Base-by-base conservation (phyloP, 768 basidiomycete species). In the Pisolithus orientalis region DNA sequence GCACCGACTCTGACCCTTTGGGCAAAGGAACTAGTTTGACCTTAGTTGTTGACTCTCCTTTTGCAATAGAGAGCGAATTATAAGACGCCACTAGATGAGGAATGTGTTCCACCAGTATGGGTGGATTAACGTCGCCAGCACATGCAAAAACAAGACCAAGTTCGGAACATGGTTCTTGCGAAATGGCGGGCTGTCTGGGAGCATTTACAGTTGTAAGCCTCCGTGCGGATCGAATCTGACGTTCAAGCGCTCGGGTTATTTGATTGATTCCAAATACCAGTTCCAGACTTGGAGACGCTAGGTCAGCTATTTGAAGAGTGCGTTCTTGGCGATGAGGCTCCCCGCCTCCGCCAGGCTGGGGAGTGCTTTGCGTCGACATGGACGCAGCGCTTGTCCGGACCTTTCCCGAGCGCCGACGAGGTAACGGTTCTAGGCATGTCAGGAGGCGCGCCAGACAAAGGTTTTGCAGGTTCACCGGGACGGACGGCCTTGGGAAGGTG, bases 71-170 rank as follows among this genome's bases (percentile, higher is more conserved):
- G 24, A 66, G 57, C 25, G 84, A 80, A 67, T 93, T 94, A 63
- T 76, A 87, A 0, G 85, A 78, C 0, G 91, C 90, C 5, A 90
- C 80, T 34, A 93, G 75, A 58, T 83, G 79, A 9, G 85, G 90
- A 21, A 94, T 65, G 65, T 94, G 90, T 44, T 80, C 81, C 48
- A 91, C 72, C 47, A 92, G 70, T 16, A 82, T 69, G 8, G 83
- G 75, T 10, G 90, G 87, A 62, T 91, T 80, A 52, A 92, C 68
- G 60, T 93, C 91, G 31, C 79, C 80, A 40, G 77, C 75, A 65
- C 90, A 94, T 34, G 83, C 85, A 53, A 92, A 78, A 27, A 94
- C 71, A 44, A 76, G 56, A 59, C 62, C 48, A 59, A 61, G 38
- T 38, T 63, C 55, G n/a, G 59, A n/a, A 39, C 10, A 16, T 49